Conservation (phyloP, 2,329 filamentous ascomycete species). For the Xylariaceae sp. region DNA sequence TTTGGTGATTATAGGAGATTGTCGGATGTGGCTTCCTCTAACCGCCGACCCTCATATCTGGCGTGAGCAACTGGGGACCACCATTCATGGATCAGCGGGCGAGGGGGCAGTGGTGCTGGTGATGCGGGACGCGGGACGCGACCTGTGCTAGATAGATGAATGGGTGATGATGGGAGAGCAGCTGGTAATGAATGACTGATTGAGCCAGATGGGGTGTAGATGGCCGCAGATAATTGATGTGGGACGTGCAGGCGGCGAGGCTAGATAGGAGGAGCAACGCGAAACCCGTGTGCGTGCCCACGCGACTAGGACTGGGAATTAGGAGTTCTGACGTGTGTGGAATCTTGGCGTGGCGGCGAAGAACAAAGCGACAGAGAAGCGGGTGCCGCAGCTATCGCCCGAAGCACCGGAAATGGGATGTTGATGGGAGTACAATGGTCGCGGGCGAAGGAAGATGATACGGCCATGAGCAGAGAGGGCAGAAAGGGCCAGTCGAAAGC, state of each 20-base stretch:
- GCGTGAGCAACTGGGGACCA: conserved; percentile 32
- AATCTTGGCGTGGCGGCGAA: conserved; percentile 18
- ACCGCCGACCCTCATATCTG: conserved; percentile 54
- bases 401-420: conserved; percentile 8
- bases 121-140: conserved; percentile 12
- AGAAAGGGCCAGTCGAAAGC: conserved; percentile 19
- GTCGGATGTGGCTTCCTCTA: conserved; percentile 47
- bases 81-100: conserved; percentile 35
- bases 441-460: conserved; percentile 19
- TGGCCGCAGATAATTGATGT: conserved; percentile 5
- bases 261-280: conserved; percentile 25
- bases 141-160: no score
- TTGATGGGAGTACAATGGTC: conserved; percentile 19
- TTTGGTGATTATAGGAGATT: conserved; percentile 43
- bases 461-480: conserved; percentile 10
- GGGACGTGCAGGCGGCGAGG: conserved; percentile 13
- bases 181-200: conserved; percentile 6
- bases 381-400: conserved; percentile 15
- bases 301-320: conserved; percentile 30
- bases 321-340: conserved; percentile 33
- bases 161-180: no score
- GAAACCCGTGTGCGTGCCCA: conserved; percentile 31
- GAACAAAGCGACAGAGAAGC: conserved; percentile 19
- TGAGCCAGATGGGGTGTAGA: conserved; percentile 11
- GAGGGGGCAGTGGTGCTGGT: conserved; percentile 2